Percentiles rank a stretch among this genome's conserved stretches.
phyloP scores from a whole-genome alignment of 139 green algal species.

The Chlamydomonas incerta region DNA sequence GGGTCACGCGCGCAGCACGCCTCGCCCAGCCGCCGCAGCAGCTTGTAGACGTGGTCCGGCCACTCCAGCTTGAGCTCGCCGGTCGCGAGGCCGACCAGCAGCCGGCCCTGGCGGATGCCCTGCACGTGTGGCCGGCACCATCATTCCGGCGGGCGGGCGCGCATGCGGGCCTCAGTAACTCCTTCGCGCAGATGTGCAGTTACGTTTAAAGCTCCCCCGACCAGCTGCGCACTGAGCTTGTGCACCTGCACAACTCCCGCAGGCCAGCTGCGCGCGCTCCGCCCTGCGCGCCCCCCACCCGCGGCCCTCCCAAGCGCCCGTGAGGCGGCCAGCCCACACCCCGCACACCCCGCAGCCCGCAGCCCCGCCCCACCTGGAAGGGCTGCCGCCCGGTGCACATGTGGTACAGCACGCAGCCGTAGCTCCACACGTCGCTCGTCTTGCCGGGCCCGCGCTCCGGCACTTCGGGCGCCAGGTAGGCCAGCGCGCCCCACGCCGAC shows the following conservation, averaged over 20 bases:
- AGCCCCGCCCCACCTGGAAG: background rate
- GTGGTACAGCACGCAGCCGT: conserved; percentile 32
- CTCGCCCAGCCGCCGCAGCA: conserved; percentile 10
- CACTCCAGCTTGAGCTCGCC: background rate
- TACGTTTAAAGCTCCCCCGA: no score
- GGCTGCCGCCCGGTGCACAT: conserved; percentile 30
- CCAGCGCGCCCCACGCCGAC: background rate
- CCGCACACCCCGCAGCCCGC: background rate
- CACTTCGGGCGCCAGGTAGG: conserved; percentile 21
- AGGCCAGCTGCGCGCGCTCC: no score
- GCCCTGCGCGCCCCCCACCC: no score
- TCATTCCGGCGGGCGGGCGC: no score
- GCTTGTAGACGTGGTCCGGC: conserved; percentile 4
- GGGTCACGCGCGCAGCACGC: conserved; percentile 2
- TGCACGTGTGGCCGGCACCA: background rate
- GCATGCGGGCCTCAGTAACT: no score
- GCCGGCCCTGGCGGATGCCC: conserved; percentile 5
- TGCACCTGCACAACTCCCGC: no score
- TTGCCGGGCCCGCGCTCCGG: background rate
- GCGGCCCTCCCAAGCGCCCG: no score
- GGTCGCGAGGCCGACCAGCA: conserved; percentile 23
- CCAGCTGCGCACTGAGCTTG: no score
- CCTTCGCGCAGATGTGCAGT: no score
- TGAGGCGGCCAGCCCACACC: background rate
- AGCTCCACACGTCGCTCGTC: conserved; percentile 33